Evolutionary conservation across 306 rosid species (phyloP), one percentile per base, ranked within the genome.

Genomic region (Medicago ruthenica): DNA sequence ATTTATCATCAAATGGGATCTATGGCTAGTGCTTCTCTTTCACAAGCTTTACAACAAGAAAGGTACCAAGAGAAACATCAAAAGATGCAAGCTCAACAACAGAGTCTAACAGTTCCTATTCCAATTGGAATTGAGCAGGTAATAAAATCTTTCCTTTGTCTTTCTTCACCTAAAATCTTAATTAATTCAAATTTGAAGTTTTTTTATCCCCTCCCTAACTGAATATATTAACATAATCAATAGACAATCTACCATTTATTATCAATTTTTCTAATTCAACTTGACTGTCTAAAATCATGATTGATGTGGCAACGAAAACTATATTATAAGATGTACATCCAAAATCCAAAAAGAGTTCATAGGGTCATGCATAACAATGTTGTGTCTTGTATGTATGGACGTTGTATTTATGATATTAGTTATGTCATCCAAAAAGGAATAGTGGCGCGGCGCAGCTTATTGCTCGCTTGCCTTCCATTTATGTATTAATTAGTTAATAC

Each of bases 71-170:
- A 87, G 81, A 87, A 84, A 53, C 82, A 76, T 37, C 82, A 79
- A 39, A 79, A 39, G 11, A 80, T 41, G 5, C 85, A 62, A 57
- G 20, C 42, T 18, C 79, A 75, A 16, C 82, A 64, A 31, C 89
- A 86, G 15, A 70, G 53, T 62, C 34, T 86, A 80, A 87, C 86
- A 82, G 77, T 65, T 41, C 90, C 92, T 72, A 71, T 75, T 67
- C 91, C 95, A 22, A 42, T 85, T 6, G 92, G 79, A 17, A 34
- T 81, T 20, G 94, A 89, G 22, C 90, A 85, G 96, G 96, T 93
- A 47, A 31, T 3, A 15, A 75, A 54, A 10, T 14, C 36, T 53
- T 55, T 27, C 45, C 22, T 41, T 65, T 7, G n/a, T 16, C 60
- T 27, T 40, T 2, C 53, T 68, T 16, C 47, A 58, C 14, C 45